A percentile compares a stretch with the other conserved stretches of the same genome.
Conservation (phyloP, 108 stramenopile genomes). For the Nannochloropsis salina region DNA sequence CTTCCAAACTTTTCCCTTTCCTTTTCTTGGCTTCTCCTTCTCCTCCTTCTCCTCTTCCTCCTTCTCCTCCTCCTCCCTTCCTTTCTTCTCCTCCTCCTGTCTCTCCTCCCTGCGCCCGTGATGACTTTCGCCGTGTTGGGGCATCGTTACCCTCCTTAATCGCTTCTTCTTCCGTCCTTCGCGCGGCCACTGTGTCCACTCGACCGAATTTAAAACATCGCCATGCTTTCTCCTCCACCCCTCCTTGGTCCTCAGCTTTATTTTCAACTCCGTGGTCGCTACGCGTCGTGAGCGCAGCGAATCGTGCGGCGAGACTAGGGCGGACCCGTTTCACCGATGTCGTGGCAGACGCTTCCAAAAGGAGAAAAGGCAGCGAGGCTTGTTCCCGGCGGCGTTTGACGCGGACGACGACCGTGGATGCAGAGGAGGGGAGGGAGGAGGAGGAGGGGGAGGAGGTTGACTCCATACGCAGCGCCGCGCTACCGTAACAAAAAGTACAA, state of each 20-base stretch:
- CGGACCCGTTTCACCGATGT: neutral
- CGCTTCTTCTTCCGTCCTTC: neutral
- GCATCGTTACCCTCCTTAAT: neutral
- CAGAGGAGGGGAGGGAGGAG: neutral
- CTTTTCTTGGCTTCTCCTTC: neutral
- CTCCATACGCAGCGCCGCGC: too few relatives aligned
- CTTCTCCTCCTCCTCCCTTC: conserved; percentile 13
- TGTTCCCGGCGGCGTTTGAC: conserved; percentile 7
- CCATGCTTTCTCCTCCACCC: neutral
- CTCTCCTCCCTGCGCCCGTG: neutral
- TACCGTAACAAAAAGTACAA: too few relatives aligned
- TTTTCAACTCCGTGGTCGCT: neutral
- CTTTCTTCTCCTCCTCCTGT: neutral
- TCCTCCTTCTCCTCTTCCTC: neutral
- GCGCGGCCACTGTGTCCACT: neutral
- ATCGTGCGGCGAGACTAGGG: neutral
- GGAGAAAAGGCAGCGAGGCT: neutral
- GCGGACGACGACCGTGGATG: neutral
- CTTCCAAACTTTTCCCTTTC: neutral
- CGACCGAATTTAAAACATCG: neutral
- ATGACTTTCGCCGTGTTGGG: neutral
- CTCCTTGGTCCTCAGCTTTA: neutral
- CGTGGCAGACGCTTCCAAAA: neutral
- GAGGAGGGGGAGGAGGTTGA: neutral
- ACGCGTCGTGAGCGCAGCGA: neutral